phyloP scores from a whole-genome alignment of 139 green algal genomes.

The Coelastrella sp. region DNA sequence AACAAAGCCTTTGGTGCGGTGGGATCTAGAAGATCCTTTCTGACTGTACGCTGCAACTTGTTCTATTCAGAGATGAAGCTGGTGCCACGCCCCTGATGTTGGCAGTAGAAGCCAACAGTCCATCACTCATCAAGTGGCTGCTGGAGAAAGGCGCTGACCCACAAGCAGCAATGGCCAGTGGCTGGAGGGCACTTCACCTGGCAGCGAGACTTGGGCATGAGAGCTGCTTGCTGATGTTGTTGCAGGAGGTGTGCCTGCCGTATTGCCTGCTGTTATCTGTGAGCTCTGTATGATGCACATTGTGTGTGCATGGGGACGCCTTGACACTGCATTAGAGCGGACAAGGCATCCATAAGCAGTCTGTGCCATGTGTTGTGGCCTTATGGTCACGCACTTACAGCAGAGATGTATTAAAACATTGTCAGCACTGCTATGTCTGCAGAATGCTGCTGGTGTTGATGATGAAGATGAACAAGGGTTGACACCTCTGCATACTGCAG shows the following conservation, averaged over 20 bases:
- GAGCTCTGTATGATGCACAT: background rate
- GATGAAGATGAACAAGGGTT: constrained; percentile 44
- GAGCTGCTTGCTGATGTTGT: constrained; percentile 40
- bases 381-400: too few species aligned
- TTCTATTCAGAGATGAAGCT: background rate
- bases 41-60: background rate
- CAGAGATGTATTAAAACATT: too few species aligned
- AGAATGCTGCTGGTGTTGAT: constrained; percentile 30
- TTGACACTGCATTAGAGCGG: too few species aligned
- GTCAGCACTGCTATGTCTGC: background rate
- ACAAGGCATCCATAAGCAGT: too few species aligned
- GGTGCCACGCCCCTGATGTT: constrained; percentile 46
- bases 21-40: too few species aligned
- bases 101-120: constrained; percentile 45
- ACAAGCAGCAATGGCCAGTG: constrained; percentile 27
- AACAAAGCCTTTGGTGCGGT: too few species aligned
- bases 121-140: constrained; percentile 45
- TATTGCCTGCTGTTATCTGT: background rate
- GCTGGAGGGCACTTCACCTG: constrained; percentile 34
- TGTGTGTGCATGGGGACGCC: too few species aligned
- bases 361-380: too few species aligned
- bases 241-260: constrained; percentile 41
- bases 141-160: constrained; percentile 27
- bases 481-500: constrained; percentile 43
- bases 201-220: constrained; percentile 30